phyloP scores from a whole-genome alignment of 2,329 filamentous ascomycete genomes.

The Hysterium pulicare region DNA sequence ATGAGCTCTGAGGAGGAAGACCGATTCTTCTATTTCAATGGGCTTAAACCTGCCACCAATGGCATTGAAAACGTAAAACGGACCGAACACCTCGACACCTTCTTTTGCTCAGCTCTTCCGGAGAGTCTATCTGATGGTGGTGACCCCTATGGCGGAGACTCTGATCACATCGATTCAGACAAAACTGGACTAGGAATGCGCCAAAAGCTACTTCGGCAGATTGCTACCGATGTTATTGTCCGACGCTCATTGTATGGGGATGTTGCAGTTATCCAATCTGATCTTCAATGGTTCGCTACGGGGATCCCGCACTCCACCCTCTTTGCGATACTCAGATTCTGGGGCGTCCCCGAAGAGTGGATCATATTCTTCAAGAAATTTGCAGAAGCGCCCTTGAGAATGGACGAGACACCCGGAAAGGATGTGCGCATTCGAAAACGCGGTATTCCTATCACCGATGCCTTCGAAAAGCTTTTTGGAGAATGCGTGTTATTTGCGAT shows the following conservation, averaged over 20 bases:
- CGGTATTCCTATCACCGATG: constrained; percentile 47
- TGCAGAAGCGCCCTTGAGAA: constrained; percentile 46
- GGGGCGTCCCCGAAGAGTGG: constrained; percentile 45
- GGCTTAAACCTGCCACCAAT: background rate
- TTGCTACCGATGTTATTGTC: constrained; percentile 39
- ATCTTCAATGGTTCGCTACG: constrained; percentile 44
- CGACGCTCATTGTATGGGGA: constrained; percentile 32
- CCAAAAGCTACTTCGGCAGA: constrained; percentile 38
- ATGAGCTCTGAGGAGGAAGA: constrained; percentile 1
- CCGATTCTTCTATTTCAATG: constrained; percentile 8
- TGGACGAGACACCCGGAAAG: constrained; percentile 33
- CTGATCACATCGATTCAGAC: constrained; percentile 3
- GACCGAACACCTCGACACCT: constrained; percentile 2
- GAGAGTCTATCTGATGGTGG: constrained; percentile 20
- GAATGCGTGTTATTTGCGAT: constrained; percentile 49
- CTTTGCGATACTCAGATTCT: constrained; percentile 42
- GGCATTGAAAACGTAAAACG: constrained; percentile 17
- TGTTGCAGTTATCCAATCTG: constrained; percentile 41
- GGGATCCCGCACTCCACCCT: constrained; percentile 46
- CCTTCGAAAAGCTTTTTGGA: constrained; percentile 46
- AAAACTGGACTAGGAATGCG: constrained; percentile 29
- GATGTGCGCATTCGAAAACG: constrained; percentile 41
- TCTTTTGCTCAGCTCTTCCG: constrained; percentile 11
- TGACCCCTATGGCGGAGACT: constrained; percentile 10
- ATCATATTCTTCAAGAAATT: constrained; percentile 46